Conservation (phyloP, 352 stramenopile genomes). For the Phytopythium litorale region DNA sequence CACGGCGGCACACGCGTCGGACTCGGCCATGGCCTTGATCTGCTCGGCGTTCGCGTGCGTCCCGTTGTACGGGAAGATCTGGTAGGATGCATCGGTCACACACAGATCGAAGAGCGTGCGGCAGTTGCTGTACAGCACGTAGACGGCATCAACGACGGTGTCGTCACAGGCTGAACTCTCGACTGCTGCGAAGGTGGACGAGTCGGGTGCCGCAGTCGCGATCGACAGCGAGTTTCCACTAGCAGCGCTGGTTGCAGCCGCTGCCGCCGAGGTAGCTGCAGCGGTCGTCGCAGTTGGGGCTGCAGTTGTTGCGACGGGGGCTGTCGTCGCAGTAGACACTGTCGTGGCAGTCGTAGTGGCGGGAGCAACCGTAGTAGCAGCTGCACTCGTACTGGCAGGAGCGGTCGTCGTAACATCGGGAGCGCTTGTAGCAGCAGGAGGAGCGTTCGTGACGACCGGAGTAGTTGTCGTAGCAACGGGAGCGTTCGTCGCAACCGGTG, state of each 20-base stretch:
- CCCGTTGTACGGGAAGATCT: slow-evolving; percentile 58
- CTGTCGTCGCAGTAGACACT: not conserved
- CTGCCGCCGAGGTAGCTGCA: not conserved
- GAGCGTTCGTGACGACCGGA: no score
- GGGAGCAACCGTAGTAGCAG: not conserved
- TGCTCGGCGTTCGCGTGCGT: slow-evolving; percentile 40
- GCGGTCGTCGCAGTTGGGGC: slow-evolving; percentile 2
- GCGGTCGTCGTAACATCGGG: no score
- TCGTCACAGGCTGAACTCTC: slow-evolving; percentile 34
- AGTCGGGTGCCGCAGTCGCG: slow-evolving; percentile 33
- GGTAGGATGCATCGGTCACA: slow-evolving; percentile 44
- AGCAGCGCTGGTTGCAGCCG: not conserved
- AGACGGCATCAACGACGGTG: slow-evolving; percentile 34
- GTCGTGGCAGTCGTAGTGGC: not conserved
- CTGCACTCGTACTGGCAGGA: no score
- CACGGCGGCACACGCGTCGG: slow-evolving; percentile 43
- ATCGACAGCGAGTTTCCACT: slow-evolving; percentile 12
- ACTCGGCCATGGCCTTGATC: slow-evolving; percentile 45
- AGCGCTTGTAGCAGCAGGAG: no score
- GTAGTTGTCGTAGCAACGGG: no score
- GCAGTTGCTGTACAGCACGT: slow-evolving; percentile 57
- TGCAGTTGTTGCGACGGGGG: slow-evolving; percentile 2
- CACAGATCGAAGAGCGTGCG: slow-evolving; percentile 53
- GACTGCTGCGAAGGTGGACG: slow-evolving; percentile 41
- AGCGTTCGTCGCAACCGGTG: no score